phyloP scores from a whole-genome alignment of 257 asterid species.

The Solanum corneliomulleri region DNA sequence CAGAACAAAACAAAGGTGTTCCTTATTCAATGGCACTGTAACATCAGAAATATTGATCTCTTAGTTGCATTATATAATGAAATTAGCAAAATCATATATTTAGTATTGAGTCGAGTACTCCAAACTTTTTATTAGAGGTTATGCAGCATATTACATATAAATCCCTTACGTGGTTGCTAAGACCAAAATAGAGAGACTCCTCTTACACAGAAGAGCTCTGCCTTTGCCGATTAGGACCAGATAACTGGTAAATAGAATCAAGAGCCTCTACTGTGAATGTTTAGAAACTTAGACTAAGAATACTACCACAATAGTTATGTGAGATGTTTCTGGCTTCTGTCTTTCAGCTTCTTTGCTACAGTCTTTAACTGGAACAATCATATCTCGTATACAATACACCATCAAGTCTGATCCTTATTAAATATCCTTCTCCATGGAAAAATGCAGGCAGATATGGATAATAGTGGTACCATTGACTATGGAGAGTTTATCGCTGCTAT shows the following conservation, averaged over 20 bases:
- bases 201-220: not conserved
- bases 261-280: not conserved
- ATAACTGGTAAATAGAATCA: not conserved
- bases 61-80: not conserved
- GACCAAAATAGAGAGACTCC: not conserved
- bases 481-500: slow-evolving; percentile 38
- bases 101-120: not conserved
- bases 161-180: not conserved
- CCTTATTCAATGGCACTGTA: not conserved
- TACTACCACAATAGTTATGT: not conserved
- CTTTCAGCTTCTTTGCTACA: not conserved
- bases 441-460: slow-evolving; percentile 38
- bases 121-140: not conserved
- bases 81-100: not conserved
- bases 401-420: not conserved
- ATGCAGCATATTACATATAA: not conserved
- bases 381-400: not conserved
- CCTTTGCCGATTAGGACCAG: not conserved
- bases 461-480: slow-evolving; percentile 39
- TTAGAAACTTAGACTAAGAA: not conserved
- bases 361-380: not conserved
- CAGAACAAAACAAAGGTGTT: not conserved
- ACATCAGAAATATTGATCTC: not conserved
- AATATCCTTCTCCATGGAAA: not conserved
- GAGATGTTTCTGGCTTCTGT: not conserved